Evolutionary conservation across 345 rosid genomes (phyloP).

Genomic region (Moringa oleifera): DNA sequence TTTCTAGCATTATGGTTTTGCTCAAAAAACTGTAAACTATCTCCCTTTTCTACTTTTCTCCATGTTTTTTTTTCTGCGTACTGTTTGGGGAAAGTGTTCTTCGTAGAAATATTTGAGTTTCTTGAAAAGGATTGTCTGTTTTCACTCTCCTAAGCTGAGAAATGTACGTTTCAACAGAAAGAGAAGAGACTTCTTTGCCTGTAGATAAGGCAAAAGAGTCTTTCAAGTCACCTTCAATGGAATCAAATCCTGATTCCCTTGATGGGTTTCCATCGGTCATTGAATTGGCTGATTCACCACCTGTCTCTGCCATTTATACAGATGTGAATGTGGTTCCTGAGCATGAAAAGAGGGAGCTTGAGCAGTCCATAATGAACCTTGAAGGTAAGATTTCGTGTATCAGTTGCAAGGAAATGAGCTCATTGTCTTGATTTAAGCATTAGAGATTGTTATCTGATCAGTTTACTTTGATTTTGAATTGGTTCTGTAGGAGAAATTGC

Average conservation of each 20-base stretch:
- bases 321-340: constrained; percentile 81
- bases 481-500: constrained; percentile 48
- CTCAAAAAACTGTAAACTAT: neutral
- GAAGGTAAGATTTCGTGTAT: constrained; percentile 40
- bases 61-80: constrained; percentile 13
- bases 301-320: constrained; percentile 34
- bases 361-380: constrained; percentile 42
- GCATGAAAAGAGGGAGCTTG: constrained; percentile 61
- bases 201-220: constrained; percentile 20
- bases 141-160: constrained; percentile 15
- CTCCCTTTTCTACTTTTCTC: neutral
- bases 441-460: neutral
- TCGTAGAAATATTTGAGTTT: constrained; percentile 6
- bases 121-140: constrained; percentile 19
- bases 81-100: constrained; percentile 15
- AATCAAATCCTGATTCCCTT: constrained; percentile 24
- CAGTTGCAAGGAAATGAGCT: neutral
- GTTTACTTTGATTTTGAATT: constrained; percentile 12
- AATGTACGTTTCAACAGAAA: constrained; percentile 36
- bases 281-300: constrained; percentile 41
- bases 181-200: constrained; percentile 33
- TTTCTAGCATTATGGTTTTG: neutral
- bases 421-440: neutral
- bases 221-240: constrained; percentile 26
- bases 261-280: constrained; percentile 25